Evolutionary conservation across 2,329 filamentous ascomycete species (phyloP), one percentile per base, ranked within the genome.

Genomic region (Scortechinia acanthostroma): DNA sequence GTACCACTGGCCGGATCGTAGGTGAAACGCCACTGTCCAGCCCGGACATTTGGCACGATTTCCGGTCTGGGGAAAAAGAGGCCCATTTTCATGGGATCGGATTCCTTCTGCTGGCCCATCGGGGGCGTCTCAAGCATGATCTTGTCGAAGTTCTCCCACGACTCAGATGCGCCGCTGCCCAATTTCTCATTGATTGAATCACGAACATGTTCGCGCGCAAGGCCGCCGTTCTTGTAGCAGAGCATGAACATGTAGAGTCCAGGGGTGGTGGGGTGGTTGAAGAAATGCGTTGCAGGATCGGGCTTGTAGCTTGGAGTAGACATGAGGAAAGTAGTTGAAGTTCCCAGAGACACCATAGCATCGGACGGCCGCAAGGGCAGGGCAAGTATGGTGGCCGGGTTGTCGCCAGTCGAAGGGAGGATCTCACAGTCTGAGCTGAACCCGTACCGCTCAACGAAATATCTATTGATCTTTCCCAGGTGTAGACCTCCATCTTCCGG

Each of bases 211-310:
- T 98, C 93, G 40, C 93, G 86, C 2, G 93, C 91, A 1, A 97
- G 80, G 2, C 90, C 90, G 53, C 93, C 93, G 66, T 98, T 98
- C 68, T 97, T 97, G 73, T 97, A 98, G 74, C 93, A 98, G 25
- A 98, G 80, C 93, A 98, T 98, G 67, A 98, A 97, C 93, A 98
- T 97, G 76, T 95, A 96, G 48, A 96, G 77, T 1, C 87, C 89
- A 0, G 83, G 70, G 1, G 89, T 95, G 40, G 90, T 93, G 1
- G 93, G 93, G 64, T 97, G 91, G 70, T 96, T 95, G 78, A 97
- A 94, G 73, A 97, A 95, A 70, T 98, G 93, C 58, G 95, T 95
- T 4, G 86, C 80, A 2, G 89, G 87, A 58, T 96, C 85, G 2
- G 93, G 89, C 61, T 84, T 84, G 74, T 95, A 97, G 55, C 79